Evolutionary conservation across 1,284 basidiomycete genomes (phyloP).

Genomic region (Cutaneotrichosporon cavernicola): DNA sequence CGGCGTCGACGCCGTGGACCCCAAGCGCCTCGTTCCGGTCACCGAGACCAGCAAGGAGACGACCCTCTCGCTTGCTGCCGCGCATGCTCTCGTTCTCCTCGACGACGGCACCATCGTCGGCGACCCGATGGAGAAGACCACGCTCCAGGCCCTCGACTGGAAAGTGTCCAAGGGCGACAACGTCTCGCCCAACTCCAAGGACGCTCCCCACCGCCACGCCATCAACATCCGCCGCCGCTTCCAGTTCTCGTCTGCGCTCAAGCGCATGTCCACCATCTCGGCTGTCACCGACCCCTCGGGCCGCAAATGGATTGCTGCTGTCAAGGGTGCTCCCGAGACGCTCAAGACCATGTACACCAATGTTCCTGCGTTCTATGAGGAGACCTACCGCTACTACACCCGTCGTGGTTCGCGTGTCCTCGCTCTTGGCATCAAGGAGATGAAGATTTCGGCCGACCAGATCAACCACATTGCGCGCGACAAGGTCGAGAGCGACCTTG

Average conservation of each 20-base stretch:
- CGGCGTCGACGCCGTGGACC: constrained; percentile 67
- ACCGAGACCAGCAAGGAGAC: constrained; percentile 75
- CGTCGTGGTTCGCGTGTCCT: constrained; percentile 85
- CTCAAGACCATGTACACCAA: constrained; percentile 76
- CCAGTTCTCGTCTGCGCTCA: constrained; percentile 93
- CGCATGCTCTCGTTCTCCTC: constrained; percentile 90
- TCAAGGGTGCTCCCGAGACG: constrained; percentile 94
- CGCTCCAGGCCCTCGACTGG: constrained; percentile 89
- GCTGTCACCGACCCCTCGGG: constrained; percentile 57
- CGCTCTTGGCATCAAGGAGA: constrained; percentile 80
- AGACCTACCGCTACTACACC: constrained; percentile 90
- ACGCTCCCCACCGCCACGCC: constrained; percentile 61
- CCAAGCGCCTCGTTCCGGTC: constrained; percentile 70
- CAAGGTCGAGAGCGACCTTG: constrained; percentile 70
- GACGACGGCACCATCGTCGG: constrained; percentile 88
- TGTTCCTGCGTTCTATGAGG: constrained; percentile 78
- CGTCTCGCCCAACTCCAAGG: constrained; percentile 62
- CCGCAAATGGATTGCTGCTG: constrained; percentile 58
- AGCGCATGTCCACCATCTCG: constrained; percentile 91
- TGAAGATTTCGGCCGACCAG: constrained; percentile 69
- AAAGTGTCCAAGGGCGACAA: constrained; percentile 73
- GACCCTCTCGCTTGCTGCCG: constrained; percentile 82
- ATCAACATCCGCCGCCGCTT: constrained; percentile 81
- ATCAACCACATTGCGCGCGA: constrained; percentile 80
- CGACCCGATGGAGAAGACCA: constrained; percentile 99